These are phyloP conservation scores for Aspergillus persii DNA, from an alignment of 2,329 filamentous ascomycete genomes.

Conservation along the genomic window DNA sequence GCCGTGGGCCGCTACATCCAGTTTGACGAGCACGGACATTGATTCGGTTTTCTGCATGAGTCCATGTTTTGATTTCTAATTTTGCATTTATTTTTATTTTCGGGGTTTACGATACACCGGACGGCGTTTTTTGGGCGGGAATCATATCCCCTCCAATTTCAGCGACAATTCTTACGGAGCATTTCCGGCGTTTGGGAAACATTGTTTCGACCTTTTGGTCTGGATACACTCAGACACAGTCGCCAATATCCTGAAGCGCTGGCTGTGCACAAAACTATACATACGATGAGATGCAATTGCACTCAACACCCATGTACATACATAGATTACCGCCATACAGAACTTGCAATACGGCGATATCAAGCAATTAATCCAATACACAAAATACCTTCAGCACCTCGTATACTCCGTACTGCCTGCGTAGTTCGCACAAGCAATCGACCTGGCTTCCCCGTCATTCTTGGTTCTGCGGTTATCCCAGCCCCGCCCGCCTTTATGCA, in stretches of 20 bases:
- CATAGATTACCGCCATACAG: too few relatives aligned
- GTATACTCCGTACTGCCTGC: too few relatives aligned
- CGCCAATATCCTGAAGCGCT: too few relatives aligned
- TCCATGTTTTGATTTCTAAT: neutral
- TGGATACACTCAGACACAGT: neutral
- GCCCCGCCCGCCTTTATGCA: neutral
- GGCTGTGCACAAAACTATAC: neutral
- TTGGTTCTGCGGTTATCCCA: neutral
- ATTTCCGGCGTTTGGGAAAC: neutral
- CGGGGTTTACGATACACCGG: neutral
- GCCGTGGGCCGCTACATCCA: conserved; percentile 68
- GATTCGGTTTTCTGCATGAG: neutral
- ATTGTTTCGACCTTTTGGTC: neutral
- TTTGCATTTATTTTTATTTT: neutral
- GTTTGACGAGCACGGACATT: conserved; percentile 32
- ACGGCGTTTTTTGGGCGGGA: neutral
- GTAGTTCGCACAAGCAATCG: too few relatives aligned
- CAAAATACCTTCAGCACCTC: too few relatives aligned
- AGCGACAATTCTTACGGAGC: neutral
- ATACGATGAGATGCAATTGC: too few relatives aligned
- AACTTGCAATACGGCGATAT: too few relatives aligned
- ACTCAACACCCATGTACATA: too few relatives aligned
- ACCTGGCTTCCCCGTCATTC: neutral
- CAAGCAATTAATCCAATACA: too few relatives aligned
- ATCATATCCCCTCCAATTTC: neutral